Evolutionary conservation across 139 green algal species (phyloP).

Genomic region (Haematococcus lacustris): DNA sequence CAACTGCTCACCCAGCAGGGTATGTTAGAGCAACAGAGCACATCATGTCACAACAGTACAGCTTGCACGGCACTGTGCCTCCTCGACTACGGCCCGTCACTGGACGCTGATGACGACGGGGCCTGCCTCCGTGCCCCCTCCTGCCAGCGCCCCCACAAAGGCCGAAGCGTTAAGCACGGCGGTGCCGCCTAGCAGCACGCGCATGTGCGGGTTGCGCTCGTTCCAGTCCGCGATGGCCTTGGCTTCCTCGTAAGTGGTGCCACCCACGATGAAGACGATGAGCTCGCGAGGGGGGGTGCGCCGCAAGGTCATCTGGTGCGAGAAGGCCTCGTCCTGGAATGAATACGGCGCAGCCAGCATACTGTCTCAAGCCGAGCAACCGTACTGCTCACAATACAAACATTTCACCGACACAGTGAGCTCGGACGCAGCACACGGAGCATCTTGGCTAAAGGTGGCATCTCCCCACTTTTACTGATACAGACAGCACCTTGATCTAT

Average conservation of each 20-base stretch:
- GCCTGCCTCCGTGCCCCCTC: too few relatives aligned
- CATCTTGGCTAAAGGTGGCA: too few relatives aligned
- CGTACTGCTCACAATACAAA: too few relatives aligned
- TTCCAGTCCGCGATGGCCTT: conserved; percentile 66
- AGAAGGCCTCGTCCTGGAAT: conserved; percentile 35
- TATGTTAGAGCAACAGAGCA: too few relatives aligned
- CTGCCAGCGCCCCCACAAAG: conserved; percentile 52
- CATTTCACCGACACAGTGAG: too few relatives aligned
- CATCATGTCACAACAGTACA: too few relatives aligned
- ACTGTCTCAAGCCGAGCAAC: neutral
- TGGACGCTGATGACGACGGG: too few relatives aligned
- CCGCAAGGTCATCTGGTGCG: conserved; percentile 38
- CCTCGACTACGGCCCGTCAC: too few relatives aligned
- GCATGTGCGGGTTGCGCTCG: conserved; percentile 33
- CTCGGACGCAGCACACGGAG: too few relatives aligned
- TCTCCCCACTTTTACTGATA: too few relatives aligned
- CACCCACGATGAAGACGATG: conserved; percentile 91
- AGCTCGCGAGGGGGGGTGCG: conserved; percentile 48
- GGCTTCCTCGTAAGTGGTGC: conserved; percentile 93
- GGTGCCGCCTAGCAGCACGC: conserved; percentile 81
- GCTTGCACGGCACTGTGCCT: too few relatives aligned
- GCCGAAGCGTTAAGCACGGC: conserved; percentile 60
- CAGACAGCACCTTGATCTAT: neutral
- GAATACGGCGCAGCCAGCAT: neutral
- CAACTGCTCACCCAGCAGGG: too few relatives aligned